phyloP scores from a whole-genome alignment of 495 filamentous ascomycete species.

The Trichoderma virens region DNA sequence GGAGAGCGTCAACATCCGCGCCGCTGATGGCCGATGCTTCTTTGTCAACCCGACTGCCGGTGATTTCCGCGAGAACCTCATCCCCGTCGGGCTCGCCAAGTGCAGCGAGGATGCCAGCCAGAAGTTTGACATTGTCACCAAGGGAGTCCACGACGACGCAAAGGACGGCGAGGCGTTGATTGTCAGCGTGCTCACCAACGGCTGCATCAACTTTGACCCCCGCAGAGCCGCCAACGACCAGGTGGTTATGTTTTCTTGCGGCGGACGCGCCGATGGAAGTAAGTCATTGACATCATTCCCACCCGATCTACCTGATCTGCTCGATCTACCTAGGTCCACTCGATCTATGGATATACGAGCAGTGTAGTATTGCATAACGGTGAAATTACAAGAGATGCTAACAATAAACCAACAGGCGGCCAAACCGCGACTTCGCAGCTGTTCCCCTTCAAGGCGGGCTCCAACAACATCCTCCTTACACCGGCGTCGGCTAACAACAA shows the following conservation, averaged over 20 bases:
- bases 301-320: too few relatives aligned
- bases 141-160: constrained; percentile 40
- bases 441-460: constrained; percentile 30
- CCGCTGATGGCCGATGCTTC: constrained; percentile 42
- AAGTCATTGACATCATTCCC: constrained; percentile 13
- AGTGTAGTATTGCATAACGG: too few relatives aligned
- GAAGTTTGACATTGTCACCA: constrained; percentile 48
- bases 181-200: constrained; percentile 44
- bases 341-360: too few relatives aligned
- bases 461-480: background rate
- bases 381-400: background rate
- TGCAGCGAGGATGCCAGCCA: constrained; percentile 41
- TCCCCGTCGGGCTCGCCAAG: constrained; percentile 37
- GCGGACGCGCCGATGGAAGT: constrained; percentile 45
- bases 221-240: constrained; percentile 36
- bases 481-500: background rate
- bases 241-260: constrained; percentile 45
- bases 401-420: constrained; percentile 25
- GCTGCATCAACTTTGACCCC: constrained; percentile 44
- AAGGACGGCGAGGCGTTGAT: constrained; percentile 29
- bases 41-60: constrained; percentile 47
- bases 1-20: constrained; percentile 36
- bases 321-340: too few relatives aligned
- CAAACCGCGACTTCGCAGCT: constrained; percentile 34
- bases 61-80: constrained; percentile 49